phyloP scores from a whole-genome alignment of 2,329 filamentous ascomycete genomes.

The Sordariomycetes sp. region DNA sequence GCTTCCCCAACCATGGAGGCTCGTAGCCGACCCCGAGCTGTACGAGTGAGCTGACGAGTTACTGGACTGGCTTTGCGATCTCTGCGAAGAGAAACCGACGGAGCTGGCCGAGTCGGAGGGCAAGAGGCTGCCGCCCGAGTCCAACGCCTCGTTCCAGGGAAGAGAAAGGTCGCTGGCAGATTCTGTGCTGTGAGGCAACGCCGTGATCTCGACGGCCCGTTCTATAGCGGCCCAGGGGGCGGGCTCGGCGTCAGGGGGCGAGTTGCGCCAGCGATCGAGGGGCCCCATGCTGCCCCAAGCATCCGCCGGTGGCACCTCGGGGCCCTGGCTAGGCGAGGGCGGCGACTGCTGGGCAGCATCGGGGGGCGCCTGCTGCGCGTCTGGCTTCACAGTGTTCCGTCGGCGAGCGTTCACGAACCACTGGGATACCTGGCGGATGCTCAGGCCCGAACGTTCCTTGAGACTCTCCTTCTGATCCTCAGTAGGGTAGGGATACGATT shows the following conservation, averaged over 20 bases:
- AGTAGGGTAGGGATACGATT: conserved; percentile 54
- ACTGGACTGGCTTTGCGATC: conserved; percentile 8
- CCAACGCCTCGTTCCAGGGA: background rate
- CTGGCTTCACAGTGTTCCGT: conserved; percentile 32
- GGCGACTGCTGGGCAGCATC: conserved; percentile 19
- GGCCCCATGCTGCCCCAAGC: conserved; percentile 9
- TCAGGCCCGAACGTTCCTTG: conserved; percentile 47
- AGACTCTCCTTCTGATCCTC: conserved; percentile 53
- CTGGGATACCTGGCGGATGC: conserved; percentile 53
- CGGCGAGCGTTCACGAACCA: conserved; percentile 62
- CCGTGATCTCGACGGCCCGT: conserved; percentile 4
- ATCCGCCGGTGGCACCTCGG: background rate
- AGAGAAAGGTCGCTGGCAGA: background rate
- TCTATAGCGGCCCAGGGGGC: conserved; percentile 12
- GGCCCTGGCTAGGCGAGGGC: background rate
- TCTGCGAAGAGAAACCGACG: conserved; percentile 7
- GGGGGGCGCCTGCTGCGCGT: conserved; percentile 14
- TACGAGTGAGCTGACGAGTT: conserved; percentile 8
- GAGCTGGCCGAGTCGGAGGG: background rate
- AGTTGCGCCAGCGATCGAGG: conserved; percentile 10
- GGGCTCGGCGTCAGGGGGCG: conserved; percentile 13
- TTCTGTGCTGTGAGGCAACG: background rate
- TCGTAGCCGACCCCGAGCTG: conserved; percentile 12
- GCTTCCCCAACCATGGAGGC: conserved; percentile 13
- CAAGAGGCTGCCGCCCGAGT: background rate